Evolutionary conservation across 73 alveolate genomes (phyloP), one percentile per base, ranked within the genome.

Genomic region (Paraurostyla sp.): DNA sequence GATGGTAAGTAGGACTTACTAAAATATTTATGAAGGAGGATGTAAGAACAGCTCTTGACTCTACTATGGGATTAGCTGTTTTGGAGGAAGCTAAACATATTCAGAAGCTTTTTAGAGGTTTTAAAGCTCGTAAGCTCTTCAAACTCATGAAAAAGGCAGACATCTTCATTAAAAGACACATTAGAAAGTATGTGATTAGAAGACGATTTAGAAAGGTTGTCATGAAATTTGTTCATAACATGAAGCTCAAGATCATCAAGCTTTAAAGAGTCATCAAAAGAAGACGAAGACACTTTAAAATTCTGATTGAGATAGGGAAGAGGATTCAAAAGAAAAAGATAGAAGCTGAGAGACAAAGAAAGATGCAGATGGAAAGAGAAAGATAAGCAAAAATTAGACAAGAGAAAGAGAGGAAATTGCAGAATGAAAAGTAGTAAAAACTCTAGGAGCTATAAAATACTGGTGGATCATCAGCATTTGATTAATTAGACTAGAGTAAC

Each of bases 11-110:
- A 30, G 98, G 98, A 3, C 82, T 75, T 41, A 87, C 96, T 15
- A 83, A 92, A 50, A 91, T 94, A 33, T 94, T 94, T 73, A 87
- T 91, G 97, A 92, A 92, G 92, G 97, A 91, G 33, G 92, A 82
- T 35, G 92, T 90, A 2, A 51, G 95, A 15, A 51, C 75, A 4
- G 73, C 75, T 9, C 62, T 90, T 0, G 95, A 90, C 20, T 36
- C 59, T 40, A 27, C 76, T n/a, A 84, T 81, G 76, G 62, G 85
- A 4, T 13, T 38, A 16, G 62, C 85, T 0, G 90, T 84, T 1
- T 40, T 54, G 6, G 65, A 41, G 0, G 36, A 75, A 71, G 96
- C 90, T 23, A 59, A 50, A 35, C 54, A 40, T 29, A 91, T 91
- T 9, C 60, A 91, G 75, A 80, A 43, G 46, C 42, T 40, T 4